Conservation (phyloP, 768 basidiomycete genomes). For the Suillus placidus region DNA sequence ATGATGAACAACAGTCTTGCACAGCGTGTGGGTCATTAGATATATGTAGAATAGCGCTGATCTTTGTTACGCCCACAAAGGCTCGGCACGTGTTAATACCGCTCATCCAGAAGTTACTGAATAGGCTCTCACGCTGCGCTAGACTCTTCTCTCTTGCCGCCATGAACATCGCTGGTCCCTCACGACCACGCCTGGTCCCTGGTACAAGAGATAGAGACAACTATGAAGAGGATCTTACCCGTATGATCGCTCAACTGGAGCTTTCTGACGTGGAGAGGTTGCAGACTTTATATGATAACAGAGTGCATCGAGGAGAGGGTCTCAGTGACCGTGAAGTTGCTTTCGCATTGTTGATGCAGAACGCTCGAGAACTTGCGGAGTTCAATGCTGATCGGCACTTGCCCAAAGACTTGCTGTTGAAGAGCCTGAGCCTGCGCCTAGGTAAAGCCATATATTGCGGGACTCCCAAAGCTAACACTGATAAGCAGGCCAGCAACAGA, state of each 20-base stretch:
- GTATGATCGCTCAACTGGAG: conserved; percentile 23
- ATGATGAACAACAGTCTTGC: neutral
- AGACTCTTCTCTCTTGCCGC: conserved; percentile 2
- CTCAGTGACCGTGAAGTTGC: conserved; percentile 30
- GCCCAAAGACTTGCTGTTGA: conserved; percentile 22
- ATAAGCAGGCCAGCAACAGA: neutral
- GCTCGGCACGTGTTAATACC: neutral
- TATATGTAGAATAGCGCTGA: neutral
- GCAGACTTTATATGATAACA: conserved; percentile 12
- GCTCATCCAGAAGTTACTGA: neutral
- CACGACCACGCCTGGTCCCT: conserved; percentile 12
- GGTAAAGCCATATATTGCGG: neutral
- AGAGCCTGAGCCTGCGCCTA: conserved; percentile 2
- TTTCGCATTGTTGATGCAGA: conserved; percentile 27
- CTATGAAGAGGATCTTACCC: conserved; percentile 29
- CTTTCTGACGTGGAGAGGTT: conserved; percentile 25
- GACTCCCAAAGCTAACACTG: neutral
- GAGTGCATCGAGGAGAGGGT: conserved; percentile 8
- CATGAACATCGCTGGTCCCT: conserved; percentile 33
- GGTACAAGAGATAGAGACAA: conserved; percentile 23
- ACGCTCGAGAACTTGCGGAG: conserved; percentile 21
- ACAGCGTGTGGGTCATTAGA: neutral
- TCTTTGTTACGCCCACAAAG: neutral
- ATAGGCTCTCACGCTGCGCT: neutral
- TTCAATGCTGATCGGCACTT: conserved; percentile 26